phyloP scores from a whole-genome alignment of 305 asterid genomes.

The Fraxinus dipetala region DNA sequence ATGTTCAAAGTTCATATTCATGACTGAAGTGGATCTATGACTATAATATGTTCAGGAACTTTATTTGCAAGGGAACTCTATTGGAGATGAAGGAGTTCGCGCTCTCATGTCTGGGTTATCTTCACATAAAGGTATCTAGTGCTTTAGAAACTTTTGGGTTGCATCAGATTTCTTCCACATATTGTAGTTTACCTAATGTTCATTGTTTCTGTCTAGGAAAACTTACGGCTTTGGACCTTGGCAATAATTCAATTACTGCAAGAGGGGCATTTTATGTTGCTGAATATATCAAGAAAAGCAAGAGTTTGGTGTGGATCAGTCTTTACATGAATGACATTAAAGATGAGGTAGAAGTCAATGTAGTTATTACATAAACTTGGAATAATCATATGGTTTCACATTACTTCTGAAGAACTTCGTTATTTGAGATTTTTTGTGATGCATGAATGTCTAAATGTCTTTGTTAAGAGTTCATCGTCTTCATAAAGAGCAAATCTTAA shows the following conservation, averaged over 20 bases:
- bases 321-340: constrained; percentile 87
- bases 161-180: neutral
- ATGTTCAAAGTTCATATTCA: constrained; percentile 3
- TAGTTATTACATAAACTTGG: neutral
- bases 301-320: constrained; percentile 74
- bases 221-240: constrained; percentile 71
- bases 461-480: neutral
- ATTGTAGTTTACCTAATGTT: constrained; percentile 20
- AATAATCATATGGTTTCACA: neutral
- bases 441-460: neutral
- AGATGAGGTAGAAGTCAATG: constrained; percentile 62
- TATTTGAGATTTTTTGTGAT: neutral
- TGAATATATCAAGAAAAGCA: constrained; percentile 74
- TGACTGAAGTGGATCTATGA: constrained; percentile 17
- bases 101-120: constrained; percentile 79
- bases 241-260: constrained; percentile 77
- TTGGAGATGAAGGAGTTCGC: constrained; percentile 92
- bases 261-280: constrained; percentile 81
- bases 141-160: constrained; percentile 3
- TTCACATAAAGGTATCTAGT: constrained; percentile 62
- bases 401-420: neutral
- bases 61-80: constrained; percentile 78
- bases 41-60: constrained; percentile 57
- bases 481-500: neutral
- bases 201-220: constrained; percentile 48